These are phyloP conservation scores for Durio zibethinus DNA, from an alignment of 345 rosid species.

Conservation along the genomic window DNA sequence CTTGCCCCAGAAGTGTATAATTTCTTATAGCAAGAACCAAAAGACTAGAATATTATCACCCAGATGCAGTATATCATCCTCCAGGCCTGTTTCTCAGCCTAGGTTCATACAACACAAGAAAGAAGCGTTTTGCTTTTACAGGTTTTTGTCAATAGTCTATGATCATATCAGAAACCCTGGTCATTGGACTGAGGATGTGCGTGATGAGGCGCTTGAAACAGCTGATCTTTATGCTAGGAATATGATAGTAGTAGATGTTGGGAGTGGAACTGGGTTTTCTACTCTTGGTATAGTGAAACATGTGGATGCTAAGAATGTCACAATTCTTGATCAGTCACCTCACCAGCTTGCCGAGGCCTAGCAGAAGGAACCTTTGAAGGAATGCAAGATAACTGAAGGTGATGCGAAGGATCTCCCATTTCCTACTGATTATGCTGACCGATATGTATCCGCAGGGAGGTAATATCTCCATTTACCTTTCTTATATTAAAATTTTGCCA, in stretches of 20 bases:
- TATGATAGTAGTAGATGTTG: constrained; percentile 87
- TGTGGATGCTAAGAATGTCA: constrained; percentile 92
- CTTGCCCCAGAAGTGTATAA: constrained; percentile 27
- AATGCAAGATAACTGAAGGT: constrained; percentile 85
- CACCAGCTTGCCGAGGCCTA: constrained; percentile 98
- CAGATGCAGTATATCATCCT: constrained; percentile 64
- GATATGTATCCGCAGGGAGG: constrained; percentile 99
- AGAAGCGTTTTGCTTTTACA: constrained; percentile 97
- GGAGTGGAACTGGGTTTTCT: constrained; percentile 97
- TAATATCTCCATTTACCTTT: constrained; percentile 10
- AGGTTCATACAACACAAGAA: constrained; percentile 96
- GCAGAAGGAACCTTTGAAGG: constrained; percentile 90
- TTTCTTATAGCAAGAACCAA: constrained; percentile 25
- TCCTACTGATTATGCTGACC: constrained; percentile 79
- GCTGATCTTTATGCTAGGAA: constrained; percentile 74
- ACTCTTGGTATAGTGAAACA: constrained; percentile 92
- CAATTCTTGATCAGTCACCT: constrained; percentile 96
- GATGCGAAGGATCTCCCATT: constrained; percentile 96
- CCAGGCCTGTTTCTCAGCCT: constrained; percentile 89
- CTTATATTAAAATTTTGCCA: neutral
- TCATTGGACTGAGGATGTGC: constrained; percentile 97
- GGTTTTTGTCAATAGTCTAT: constrained; percentile 87
- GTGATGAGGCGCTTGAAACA: constrained; percentile 93
- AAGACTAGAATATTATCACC: constrained; percentile 26
- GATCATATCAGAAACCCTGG: constrained; percentile 89